Evolutionary conservation across 164 flowering plant genomes (phyloP).

Genomic region (Chloranthus sessilifolius): DNA sequence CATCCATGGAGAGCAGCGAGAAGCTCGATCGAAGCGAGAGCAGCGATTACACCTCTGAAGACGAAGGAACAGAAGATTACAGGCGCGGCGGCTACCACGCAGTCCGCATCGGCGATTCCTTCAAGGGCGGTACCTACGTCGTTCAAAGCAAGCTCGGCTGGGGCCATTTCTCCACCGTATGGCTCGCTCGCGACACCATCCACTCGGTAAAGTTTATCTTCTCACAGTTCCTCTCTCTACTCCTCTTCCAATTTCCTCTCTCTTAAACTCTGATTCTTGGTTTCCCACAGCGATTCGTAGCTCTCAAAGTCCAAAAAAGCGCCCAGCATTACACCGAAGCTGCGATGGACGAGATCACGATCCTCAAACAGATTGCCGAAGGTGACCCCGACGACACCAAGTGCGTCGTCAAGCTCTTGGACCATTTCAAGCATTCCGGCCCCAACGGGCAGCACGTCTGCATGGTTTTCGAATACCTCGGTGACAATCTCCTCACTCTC

Average conservation of each 20-base stretch:
- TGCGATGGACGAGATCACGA: conserved; percentile 75
- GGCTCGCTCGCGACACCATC: conserved; percentile 70
- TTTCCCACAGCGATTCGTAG: conserved; percentile 46
- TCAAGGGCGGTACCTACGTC: conserved; percentile 47
- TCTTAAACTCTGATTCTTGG: conserved; percentile 1
- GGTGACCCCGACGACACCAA: conserved; percentile 78
- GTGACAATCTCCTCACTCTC: conserved; percentile 86
- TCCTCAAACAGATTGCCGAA: conserved; percentile 76
- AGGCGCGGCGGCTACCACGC: conserved; percentile 68
- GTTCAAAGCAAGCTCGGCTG: conserved; percentile 74
- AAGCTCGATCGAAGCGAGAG: conserved; percentile 31
- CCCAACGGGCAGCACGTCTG: conserved; percentile 98
- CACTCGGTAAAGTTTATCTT: too few species aligned
- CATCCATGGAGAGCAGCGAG: conserved; percentile 14
- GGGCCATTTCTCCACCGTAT: conserved; percentile 83
- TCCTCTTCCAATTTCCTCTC: background rate
- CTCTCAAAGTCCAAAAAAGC: conserved; percentile 75
- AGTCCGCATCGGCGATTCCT: conserved; percentile 60
- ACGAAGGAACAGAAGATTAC: conserved; percentile 69
- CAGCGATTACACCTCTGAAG: conserved; percentile 61
- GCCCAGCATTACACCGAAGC: conserved; percentile 78
- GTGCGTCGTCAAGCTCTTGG: conserved; percentile 86
- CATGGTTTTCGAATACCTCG: conserved; percentile 93
- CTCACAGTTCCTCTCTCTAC: background rate
- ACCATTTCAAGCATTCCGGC: conserved; percentile 94